Conservation (phyloP, 1,284 basidiomycete genomes). For the Ganoderma resinaceum region DNA sequence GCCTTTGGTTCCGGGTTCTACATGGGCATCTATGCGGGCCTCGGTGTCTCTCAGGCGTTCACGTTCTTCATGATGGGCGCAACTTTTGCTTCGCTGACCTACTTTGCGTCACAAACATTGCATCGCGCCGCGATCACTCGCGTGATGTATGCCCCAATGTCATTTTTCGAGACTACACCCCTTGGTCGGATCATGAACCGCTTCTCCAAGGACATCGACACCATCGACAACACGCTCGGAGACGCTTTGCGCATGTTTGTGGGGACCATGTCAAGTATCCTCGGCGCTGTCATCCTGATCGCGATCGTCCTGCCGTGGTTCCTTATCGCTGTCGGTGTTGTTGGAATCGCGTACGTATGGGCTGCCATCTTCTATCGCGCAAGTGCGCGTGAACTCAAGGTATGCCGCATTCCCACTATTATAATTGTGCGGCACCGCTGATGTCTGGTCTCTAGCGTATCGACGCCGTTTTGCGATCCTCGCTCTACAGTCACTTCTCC, state of each 20-base stretch:
- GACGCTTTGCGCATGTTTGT: conserved; percentile 83
- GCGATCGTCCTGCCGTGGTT: conserved; percentile 87
- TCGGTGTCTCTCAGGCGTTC: conserved; percentile 59
- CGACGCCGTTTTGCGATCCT: conserved; percentile 75
- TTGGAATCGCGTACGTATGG: conserved; percentile 66
- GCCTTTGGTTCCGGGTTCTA: conserved; percentile 62
- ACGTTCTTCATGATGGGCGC: conserved; percentile 62
- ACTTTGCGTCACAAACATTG: conserved; percentile 65
- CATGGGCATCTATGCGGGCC: conserved; percentile 71
- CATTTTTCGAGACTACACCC: conserved; percentile 92
- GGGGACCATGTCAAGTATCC: conserved; percentile 67
- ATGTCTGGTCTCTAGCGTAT: conserved; percentile 48
- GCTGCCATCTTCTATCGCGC: conserved; percentile 86
- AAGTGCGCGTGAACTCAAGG: conserved; percentile 88
- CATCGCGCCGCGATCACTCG: conserved; percentile 64
- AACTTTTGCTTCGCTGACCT: conserved; percentile 63
- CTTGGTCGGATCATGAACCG: conserved; percentile 91
- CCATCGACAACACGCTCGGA: conserved; percentile 80
- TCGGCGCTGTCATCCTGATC: conserved; percentile 82
- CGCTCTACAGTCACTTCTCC: conserved; percentile 83
- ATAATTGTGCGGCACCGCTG: background rate
- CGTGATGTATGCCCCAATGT: conserved; percentile 82
- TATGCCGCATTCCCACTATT: background rate
- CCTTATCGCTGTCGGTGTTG: conserved; percentile 72
- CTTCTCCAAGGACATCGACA: conserved; percentile 87